phyloP scores from a whole-genome alignment of 75 land plant genomes.

The Gnetum montanum region DNA sequence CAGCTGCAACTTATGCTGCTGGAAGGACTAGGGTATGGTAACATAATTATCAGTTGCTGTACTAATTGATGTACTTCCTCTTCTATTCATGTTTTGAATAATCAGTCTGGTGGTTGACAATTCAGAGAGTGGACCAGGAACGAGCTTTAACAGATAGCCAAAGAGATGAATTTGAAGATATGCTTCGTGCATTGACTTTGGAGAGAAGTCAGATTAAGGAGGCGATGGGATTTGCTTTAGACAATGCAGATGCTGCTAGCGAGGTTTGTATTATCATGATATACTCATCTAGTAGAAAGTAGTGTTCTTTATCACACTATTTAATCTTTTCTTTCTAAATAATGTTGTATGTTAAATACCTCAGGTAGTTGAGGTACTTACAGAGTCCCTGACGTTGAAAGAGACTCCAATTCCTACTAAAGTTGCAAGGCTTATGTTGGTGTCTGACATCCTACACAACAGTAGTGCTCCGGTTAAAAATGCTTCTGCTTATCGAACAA shows the following conservation, averaged over 20 bases:
- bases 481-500: slow-evolving; percentile 44
- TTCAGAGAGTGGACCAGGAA: slow-evolving; percentile 34
- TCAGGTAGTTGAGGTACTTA: slow-evolving; percentile 48
- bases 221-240: slow-evolving; percentile 49
- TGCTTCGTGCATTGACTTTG: slow-evolving; percentile 42
- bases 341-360: no score
- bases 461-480: slow-evolving; percentile 53
- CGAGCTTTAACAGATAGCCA: slow-evolving; percentile 38
- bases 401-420: slow-evolving; percentile 45
- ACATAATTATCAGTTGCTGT: neutral
- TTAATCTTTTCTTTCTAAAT: neutral
- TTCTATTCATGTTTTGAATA: neutral
- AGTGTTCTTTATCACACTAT: neutral
- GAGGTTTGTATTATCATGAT: slow-evolving; percentile 23
- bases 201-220: slow-evolving; percentile 48
- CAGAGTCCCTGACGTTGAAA: slow-evolving; percentile 42
- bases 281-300: no score
- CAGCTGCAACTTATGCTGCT: slow-evolving; percentile 34
- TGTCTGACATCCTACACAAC: slow-evolving; percentile 42
- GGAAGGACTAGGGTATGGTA: slow-evolving; percentile 40
- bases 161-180: slow-evolving; percentile 51
- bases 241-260: slow-evolving; percentile 43
- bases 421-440: slow-evolving; percentile 45
- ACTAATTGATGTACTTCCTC: neutral
- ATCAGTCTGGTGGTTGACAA: neutral